A percentile compares a stretch with the other conserved stretches of the same genome.
Evolutionary conservation across 805 yeast genomes (phyloP).

Genomic region (Blastobotrys attinorum): DNA sequence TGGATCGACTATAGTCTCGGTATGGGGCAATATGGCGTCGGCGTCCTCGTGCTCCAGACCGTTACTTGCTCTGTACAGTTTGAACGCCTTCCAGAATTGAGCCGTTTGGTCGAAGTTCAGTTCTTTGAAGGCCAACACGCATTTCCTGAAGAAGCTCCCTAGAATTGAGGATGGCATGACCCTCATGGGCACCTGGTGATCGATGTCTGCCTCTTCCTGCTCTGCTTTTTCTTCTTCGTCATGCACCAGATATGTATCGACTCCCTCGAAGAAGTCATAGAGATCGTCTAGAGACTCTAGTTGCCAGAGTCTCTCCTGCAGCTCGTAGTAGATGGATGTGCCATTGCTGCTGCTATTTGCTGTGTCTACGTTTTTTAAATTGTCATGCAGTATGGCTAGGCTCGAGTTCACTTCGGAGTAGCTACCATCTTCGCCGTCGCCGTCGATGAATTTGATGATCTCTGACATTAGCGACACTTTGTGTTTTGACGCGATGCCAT

Average conservation of each 20-base stretch:
- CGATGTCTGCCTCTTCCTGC: neutral
- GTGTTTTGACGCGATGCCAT: constrained; percentile 6
- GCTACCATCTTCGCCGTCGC: constrained; percentile 2
- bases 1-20: neutral
- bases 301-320: constrained; percentile 10
- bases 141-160: constrained; percentile 19
- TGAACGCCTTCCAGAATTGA: constrained; percentile 34
- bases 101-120: constrained; percentile 39
- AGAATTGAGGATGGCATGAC: constrained; percentile 13
- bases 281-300: constrained; percentile 13
- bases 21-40: neutral
- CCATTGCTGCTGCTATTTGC: neutral
- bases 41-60: neutral
- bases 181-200: too few relatives aligned
- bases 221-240: constrained; percentile 2
- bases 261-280: constrained; percentile 10
- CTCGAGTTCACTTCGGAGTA: constrained; percentile 1
- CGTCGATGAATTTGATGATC: constrained; percentile 14
- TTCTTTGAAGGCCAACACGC: constrained; percentile 27
- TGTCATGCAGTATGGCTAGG: neutral
- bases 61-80: constrained; percentile 22
- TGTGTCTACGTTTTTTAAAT: neutral
- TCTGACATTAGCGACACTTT: constrained; percentile 22
- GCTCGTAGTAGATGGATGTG: neutral
- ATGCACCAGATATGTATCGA: constrained; percentile 10